phyloP scores from a whole-genome alignment of 2,329 filamentous ascomycete species.

The Orbilia brochopaga region DNA sequence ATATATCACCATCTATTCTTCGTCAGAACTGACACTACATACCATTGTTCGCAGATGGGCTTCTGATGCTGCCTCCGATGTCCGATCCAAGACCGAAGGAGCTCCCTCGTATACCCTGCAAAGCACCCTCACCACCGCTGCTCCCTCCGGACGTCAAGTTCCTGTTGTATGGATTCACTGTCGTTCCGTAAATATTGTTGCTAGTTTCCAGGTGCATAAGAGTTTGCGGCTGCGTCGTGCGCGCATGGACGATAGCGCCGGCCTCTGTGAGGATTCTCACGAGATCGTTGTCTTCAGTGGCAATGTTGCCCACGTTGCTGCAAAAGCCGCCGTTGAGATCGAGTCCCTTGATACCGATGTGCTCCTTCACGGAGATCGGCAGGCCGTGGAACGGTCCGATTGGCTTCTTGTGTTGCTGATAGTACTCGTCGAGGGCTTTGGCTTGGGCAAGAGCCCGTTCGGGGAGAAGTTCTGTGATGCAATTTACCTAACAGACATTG shows the following conservation, averaged over 20 bases:
- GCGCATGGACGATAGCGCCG: slow-evolving; percentile 63
- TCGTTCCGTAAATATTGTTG: slow-evolving; percentile 62
- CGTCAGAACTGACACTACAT: background rate
- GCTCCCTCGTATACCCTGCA: slow-evolving; percentile 63
- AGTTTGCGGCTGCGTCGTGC: slow-evolving; percentile 65
- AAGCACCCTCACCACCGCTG: slow-evolving; percentile 65
- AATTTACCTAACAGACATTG: slow-evolving; percentile 58
- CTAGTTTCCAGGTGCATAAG: slow-evolving; percentile 62
- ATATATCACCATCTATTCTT: too few relatives aligned
- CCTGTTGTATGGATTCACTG: slow-evolving; percentile 64
- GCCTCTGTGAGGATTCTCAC: slow-evolving; percentile 61
- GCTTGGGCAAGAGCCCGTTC: slow-evolving; percentile 56
- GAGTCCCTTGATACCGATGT: slow-evolving; percentile 62
- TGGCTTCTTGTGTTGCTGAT: slow-evolving; percentile 55
- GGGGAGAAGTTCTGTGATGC: slow-evolving; percentile 60
- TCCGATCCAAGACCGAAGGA: slow-evolving; percentile 65
- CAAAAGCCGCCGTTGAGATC: slow-evolving; percentile 63
- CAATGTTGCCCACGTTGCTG: slow-evolving; percentile 60
- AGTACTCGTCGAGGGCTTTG: slow-evolving; percentile 56
- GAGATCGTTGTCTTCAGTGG: slow-evolving; percentile 61
- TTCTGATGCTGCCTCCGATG: slow-evolving; percentile 63
- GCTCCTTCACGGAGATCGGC: slow-evolving; percentile 64
- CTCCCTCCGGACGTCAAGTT: slow-evolving; percentile 63
- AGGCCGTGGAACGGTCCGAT: slow-evolving; percentile 59
- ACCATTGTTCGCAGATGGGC: slow-evolving; percentile 62